Evolutionary conservation across 169 alveolate species (phyloP).

Genomic region (Plasmodium coatneyi): DNA sequence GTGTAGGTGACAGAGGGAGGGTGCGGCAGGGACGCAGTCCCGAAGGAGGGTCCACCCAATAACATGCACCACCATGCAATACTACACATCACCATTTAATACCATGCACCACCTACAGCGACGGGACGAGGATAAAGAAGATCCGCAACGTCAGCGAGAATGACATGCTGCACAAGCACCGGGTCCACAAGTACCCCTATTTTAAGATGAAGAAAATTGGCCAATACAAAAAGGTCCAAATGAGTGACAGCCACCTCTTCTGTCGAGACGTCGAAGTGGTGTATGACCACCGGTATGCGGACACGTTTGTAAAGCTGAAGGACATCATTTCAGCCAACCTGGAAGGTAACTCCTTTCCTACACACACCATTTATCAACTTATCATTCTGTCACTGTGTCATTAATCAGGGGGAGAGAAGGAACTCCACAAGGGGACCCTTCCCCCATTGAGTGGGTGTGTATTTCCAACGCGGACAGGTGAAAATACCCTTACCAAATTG

Average conservation of each 20-base stretch:
- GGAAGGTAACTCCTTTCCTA: conserved; percentile 11
- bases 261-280: conserved; percentile 41
- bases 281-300: conserved; percentile 24
- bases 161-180: conserved; percentile 65
- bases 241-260: not conserved
- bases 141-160: conserved; percentile 65
- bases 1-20: not conserved
- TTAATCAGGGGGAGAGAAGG: not conserved
- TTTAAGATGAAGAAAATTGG: conserved; percentile 73
- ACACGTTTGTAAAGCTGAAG: conserved; percentile 23
- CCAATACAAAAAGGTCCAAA: not conserved
- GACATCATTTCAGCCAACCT: conserved; percentile 38
- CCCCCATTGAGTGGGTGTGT: not conserved
- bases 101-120: conserved; percentile 14
- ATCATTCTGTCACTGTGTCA: not conserved
- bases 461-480: not conserved
- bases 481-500: not conserved
- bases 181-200: conserved; percentile 48
- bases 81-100: not conserved
- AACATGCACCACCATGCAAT: not conserved
- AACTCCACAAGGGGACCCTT: not conserved
- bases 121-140: conserved; percentile 59
- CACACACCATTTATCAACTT: no score
- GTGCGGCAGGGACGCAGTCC: not conserved
- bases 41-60: not conserved